These are phyloP conservation scores for Phaeoacremonium minimum DNA, from an alignment of 2,329 filamentous ascomycete species.

Conservation along the genomic window DNA sequence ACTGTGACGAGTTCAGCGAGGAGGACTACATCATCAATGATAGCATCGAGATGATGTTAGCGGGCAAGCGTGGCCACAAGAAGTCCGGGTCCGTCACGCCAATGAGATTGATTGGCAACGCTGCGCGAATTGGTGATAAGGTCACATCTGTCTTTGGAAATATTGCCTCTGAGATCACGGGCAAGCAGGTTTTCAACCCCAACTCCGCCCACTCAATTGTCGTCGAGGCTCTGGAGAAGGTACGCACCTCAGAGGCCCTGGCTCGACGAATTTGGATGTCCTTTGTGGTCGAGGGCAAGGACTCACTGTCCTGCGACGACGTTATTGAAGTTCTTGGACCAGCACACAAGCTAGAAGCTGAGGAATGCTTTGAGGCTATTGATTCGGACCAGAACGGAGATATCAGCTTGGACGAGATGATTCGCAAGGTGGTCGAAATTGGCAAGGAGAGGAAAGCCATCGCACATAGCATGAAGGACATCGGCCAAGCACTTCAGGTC, in stretches of 20 bases:
- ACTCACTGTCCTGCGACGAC: slow-evolving; percentile 75
- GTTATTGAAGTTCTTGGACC: slow-evolving; percentile 81
- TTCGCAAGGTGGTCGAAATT: slow-evolving; percentile 79
- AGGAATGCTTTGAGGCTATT: slow-evolving; percentile 76
- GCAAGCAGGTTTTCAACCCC: slow-evolving; percentile 91
- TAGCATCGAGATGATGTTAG: slow-evolving; percentile 64
- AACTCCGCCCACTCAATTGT: slow-evolving; percentile 88
- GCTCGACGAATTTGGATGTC: slow-evolving; percentile 98
- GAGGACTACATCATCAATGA: slow-evolving; percentile 93
- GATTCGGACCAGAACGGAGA: slow-evolving; percentile 91
- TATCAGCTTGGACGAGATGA: slow-evolving; percentile 93
- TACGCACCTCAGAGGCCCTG: slow-evolving; percentile 79
- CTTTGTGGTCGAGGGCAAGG: slow-evolving; percentile 85
- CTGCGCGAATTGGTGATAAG: slow-evolving; percentile 77
- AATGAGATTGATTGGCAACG: slow-evolving; percentile 67
- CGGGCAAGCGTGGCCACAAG: slow-evolving; percentile 41
- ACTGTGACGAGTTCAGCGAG: slow-evolving; percentile 83
- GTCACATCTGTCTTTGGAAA: slow-evolving; percentile 91
- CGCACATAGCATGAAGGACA: slow-evolving; percentile 91
- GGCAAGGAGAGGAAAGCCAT: slow-evolving; percentile 86
- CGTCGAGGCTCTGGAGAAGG: slow-evolving; percentile 82
- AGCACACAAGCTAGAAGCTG: slow-evolving; percentile 70
- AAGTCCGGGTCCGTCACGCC: slow-evolving; percentile 65
- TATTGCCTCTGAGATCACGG: slow-evolving; percentile 89
- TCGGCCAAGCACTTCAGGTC: slow-evolving; percentile 88